phyloP scores from a whole-genome alignment of 2,329 filamentous ascomycete species.

The Penicillium polonicum region DNA sequence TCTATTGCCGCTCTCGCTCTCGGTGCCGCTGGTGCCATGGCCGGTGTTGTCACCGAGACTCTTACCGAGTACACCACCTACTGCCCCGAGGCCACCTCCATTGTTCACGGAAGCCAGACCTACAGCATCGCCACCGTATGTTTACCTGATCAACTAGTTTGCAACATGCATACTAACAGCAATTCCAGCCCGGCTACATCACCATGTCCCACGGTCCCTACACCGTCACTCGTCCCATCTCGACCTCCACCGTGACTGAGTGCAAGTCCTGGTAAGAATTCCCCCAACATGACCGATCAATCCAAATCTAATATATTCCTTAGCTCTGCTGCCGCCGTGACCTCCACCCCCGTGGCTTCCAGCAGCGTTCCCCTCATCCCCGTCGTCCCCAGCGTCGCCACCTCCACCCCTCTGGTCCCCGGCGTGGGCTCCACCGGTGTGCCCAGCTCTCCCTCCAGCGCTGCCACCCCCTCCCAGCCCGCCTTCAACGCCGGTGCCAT shows the following conservation, averaged over 20 bases:
- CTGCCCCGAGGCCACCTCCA: slow-evolving; percentile 66
- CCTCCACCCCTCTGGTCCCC: slow-evolving; percentile 26
- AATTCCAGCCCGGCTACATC: slow-evolving; percentile 60
- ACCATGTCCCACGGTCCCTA: slow-evolving; percentile 72
- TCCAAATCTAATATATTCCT: slow-evolving; percentile 7
- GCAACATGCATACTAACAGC: neutral
- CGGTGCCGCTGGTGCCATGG: slow-evolving; percentile 42
- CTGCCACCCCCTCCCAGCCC: slow-evolving; percentile 21
- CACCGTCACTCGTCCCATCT: slow-evolving; percentile 58
- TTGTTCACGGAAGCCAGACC: slow-evolving; percentile 64
- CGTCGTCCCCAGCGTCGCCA: slow-evolving; percentile 12
- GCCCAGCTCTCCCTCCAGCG: slow-evolving; percentile 22
- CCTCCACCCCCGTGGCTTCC: slow-evolving; percentile 20
- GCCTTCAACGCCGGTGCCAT: slow-evolving; percentile 53
- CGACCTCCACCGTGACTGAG: slow-evolving; percentile 53
- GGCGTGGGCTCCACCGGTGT: slow-evolving; percentile 13
- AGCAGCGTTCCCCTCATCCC: slow-evolving; percentile 18
- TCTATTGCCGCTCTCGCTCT: slow-evolving; percentile 43
- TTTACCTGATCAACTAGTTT: neutral
- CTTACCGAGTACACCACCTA: slow-evolving; percentile 67
- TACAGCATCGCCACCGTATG: slow-evolving; percentile 67
- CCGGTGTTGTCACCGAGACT: slow-evolving; percentile 58
- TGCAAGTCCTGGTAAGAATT: slow-evolving; percentile 43
- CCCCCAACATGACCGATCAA: neutral
- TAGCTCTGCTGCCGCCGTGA: slow-evolving; percentile 24